phyloP scores from a whole-genome alignment of 1,284 basidiomycete genomes.

The Pulchroboletus neoregius region DNA sequence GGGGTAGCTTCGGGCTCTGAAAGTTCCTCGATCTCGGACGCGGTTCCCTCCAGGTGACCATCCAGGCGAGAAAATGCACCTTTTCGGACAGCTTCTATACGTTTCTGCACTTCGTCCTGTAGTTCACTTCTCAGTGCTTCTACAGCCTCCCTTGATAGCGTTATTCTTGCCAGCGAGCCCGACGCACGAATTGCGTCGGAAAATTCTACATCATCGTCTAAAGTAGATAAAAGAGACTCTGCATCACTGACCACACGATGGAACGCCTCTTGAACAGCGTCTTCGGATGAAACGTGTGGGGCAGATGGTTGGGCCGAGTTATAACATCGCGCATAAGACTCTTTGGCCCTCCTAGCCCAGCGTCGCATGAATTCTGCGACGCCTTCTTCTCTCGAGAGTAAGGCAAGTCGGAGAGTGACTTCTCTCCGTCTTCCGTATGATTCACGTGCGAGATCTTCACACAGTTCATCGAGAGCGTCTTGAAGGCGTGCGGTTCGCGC shows the following conservation, averaged over 20 bases:
- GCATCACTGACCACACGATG: constrained; percentile 46
- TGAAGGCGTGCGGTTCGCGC: constrained; percentile 50
- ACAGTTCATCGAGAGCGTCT: constrained; percentile 65
- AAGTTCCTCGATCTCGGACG: neutral
- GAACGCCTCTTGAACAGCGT: constrained; percentile 33
- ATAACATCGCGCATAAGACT: constrained; percentile 31
- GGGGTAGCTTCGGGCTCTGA: neutral
- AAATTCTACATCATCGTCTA: constrained; percentile 39
- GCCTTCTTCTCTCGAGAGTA: constrained; percentile 67
- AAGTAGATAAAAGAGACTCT: constrained; percentile 41
- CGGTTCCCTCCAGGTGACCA: constrained; percentile 39
- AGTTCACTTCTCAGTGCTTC: constrained; percentile 62
- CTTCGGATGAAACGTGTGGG: constrained; percentile 6
- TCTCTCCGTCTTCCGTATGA: constrained; percentile 73
- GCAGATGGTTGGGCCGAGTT: neutral
- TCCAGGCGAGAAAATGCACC: neutral
- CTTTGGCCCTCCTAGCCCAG: constrained; percentile 52
- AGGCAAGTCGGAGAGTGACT: constrained; percentile 61
- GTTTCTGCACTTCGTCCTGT: constrained; percentile 55
- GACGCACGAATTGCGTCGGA: constrained; percentile 22
- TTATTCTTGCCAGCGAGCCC: constrained; percentile 48
- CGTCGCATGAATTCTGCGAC: constrained; percentile 52
- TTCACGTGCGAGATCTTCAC: constrained; percentile 70
- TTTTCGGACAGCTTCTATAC: constrained; percentile 39
- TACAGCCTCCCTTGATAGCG: constrained; percentile 59